Percentiles rank a stretch among this genome's conserved stretches.
phyloP scores from a whole-genome alignment of 2,329 filamentous ascomycete genomes.

The Aspergillus candidus region DNA sequence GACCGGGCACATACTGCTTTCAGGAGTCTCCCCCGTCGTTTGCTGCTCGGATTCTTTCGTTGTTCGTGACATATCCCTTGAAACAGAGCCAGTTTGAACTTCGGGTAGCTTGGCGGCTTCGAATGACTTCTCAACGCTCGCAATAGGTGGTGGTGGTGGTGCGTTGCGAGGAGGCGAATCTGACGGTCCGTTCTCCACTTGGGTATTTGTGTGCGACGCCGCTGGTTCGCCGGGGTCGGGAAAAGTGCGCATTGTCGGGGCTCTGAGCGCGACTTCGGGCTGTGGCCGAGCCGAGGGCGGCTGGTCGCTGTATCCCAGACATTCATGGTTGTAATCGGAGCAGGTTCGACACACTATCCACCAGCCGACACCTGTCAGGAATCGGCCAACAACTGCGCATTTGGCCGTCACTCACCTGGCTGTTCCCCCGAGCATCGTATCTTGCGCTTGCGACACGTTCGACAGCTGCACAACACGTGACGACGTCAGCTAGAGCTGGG shows the following conservation, averaged over 20 bases:
- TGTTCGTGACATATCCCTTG: slow-evolving; percentile 13
- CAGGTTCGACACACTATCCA: slow-evolving; percentile 59
- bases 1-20: slow-evolving; percentile 29
- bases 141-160: slow-evolving; percentile 4
- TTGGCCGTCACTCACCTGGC: slow-evolving; percentile 39
- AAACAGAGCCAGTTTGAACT: slow-evolving; percentile 12
- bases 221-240: slow-evolving; percentile 13
- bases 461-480: slow-evolving; percentile 47
- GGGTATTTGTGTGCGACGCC: slow-evolving; percentile 11
- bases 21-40: slow-evolving; percentile 25
- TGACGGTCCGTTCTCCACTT: slow-evolving; percentile 24
- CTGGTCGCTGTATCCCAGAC: slow-evolving; percentile 59
- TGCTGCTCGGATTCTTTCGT: slow-evolving; percentile 23
- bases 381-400: background rate
- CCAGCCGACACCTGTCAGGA: slow-evolving; percentile 4
- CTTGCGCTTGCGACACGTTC: slow-evolving; percentile 70
- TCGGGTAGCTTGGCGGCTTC: slow-evolving; percentile 12
- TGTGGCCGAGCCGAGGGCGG: slow-evolving; percentile 28
- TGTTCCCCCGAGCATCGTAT: slow-evolving; percentile 69
- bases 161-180: slow-evolving; percentile 12
- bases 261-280: slow-evolving; percentile 23
- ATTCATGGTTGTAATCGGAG: slow-evolving; percentile 63
- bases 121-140: slow-evolving; percentile 11
- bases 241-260: slow-evolving; percentile 14
- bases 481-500: slow-evolving; percentile 5